Conservation (phyloP, 2,329 filamentous ascomycete genomes). For the Didymella pinodella region DNA sequence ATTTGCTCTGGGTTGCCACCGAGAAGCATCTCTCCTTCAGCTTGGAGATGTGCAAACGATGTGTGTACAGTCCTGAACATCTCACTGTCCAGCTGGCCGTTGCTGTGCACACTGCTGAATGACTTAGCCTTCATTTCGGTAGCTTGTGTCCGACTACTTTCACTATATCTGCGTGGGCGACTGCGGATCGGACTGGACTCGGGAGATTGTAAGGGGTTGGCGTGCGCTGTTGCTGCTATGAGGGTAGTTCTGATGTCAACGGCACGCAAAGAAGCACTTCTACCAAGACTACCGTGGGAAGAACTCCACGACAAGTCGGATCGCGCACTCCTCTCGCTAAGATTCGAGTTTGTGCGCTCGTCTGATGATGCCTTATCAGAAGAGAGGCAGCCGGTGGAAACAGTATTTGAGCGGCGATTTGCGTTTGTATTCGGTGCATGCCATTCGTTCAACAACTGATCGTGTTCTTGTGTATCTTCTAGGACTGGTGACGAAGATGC, state of each 20-base stretch:
- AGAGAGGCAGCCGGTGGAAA: constrained; percentile 51
- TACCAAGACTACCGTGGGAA: constrained; percentile 50
- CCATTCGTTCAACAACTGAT: constrained; percentile 23
- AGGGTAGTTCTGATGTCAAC: constrained; percentile 38
- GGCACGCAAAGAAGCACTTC: constrained; percentile 57
- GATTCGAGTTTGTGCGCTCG: constrained; percentile 63
- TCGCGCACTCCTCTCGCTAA: constrained; percentile 61
- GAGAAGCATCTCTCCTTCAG: constrained; percentile 62
- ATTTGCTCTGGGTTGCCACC: constrained; percentile 51
- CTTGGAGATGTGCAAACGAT: constrained; percentile 58
- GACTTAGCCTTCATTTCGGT: constrained; percentile 39
- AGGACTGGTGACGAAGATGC: constrained; percentile 33
- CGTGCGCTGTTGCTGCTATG: constrained; percentile 29
- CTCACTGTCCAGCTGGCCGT: constrained; percentile 54
- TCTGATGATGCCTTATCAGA: constrained; percentile 56
- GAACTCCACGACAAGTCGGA: constrained; percentile 56
- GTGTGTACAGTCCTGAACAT: constrained; percentile 61
- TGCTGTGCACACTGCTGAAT: constrained; percentile 49
- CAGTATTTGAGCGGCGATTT: constrained; percentile 28
- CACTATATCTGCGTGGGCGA: constrained; percentile 24
- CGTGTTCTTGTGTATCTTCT: constrained; percentile 23
- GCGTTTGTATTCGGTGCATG: constrained; percentile 22
- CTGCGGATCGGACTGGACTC: constrained; percentile 44
- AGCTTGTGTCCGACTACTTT: constrained; percentile 31
- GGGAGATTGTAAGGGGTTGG: constrained; percentile 46